phyloP scores from a whole-genome alignment of 306 rosid species.

The Fagus sylvatica region DNA sequence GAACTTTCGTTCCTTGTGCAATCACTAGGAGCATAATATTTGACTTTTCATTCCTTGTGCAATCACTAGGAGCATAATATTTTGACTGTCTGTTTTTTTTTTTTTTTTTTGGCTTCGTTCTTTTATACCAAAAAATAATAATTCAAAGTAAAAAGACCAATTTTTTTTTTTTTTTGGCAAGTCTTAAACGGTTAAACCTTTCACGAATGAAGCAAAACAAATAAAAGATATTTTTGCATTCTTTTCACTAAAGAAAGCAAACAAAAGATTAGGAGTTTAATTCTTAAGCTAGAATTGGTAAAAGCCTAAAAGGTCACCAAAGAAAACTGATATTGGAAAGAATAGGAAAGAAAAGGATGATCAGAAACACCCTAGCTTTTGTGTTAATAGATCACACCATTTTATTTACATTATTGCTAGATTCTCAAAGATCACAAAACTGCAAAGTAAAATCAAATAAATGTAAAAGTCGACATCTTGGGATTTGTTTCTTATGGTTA shows the following conservation, averaged over 20 bases:
- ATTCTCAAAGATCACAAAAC: no score
- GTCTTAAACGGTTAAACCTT: not conserved
- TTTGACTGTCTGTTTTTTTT: not conserved
- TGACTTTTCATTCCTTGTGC: not conserved
- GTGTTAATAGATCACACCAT: no score
- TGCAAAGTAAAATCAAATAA: no score
- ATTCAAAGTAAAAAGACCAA: not conserved
- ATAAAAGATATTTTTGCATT: not conserved
- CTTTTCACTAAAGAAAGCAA: slow-evolving; percentile 26
- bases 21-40: not conserved
- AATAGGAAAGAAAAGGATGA: not conserved
- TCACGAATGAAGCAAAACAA: not conserved
- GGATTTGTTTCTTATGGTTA: no score
- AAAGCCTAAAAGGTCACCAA: not conserved
- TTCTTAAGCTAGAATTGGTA: slow-evolving; percentile 17
- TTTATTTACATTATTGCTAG: no score
- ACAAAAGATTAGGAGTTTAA: not conserved
- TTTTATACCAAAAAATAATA: no score
- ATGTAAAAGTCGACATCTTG: no score
- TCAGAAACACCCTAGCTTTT: not conserved
- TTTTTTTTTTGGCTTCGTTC: no score
- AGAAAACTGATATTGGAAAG: slow-evolving; percentile 20
- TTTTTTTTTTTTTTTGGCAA: not conserved
- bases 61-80: not conserved
- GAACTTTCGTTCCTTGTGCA: not conserved